Percentiles rank a stretch among this genome's conserved stretches.
Evolutionary conservation across 2,329 filamentous ascomycete species (phyloP).

Genomic region (Paraphoma chrysanthemicola): DNA sequence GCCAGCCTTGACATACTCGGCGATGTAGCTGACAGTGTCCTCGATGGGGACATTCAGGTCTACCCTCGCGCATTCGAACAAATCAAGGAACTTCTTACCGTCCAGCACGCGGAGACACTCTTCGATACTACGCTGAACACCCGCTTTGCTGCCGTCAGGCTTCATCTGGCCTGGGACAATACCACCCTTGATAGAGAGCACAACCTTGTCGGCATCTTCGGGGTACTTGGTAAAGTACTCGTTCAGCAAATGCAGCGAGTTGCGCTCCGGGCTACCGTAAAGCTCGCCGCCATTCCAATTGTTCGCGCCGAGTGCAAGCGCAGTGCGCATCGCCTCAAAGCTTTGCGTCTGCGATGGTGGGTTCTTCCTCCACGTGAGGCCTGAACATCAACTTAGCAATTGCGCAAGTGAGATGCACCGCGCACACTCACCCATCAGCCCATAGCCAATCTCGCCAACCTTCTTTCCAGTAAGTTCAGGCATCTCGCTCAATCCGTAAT

Average conservation of each 20-base stretch:
- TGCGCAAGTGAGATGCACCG: background rate
- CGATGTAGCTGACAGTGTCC: constrained; percentile 52
- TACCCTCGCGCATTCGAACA: constrained; percentile 57
- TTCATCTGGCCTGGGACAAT: constrained; percentile 39
- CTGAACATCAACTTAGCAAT: constrained; percentile 30
- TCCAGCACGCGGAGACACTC: constrained; percentile 54
- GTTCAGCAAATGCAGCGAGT: constrained; percentile 57
- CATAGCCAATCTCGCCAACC: constrained; percentile 54
- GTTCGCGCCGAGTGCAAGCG: constrained; percentile 52
- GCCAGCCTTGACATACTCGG: constrained; percentile 47
- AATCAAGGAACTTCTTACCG: constrained; percentile 56
- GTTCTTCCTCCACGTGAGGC: constrained; percentile 54
- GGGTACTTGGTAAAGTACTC: constrained; percentile 61
- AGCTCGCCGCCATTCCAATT: constrained; percentile 60
- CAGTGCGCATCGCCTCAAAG: constrained; percentile 55
- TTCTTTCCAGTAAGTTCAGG: constrained; percentile 45
- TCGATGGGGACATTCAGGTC: constrained; percentile 55
- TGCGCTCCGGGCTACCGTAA: constrained; percentile 55
- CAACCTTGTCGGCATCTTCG: constrained; percentile 58
- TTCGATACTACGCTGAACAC: constrained; percentile 53
- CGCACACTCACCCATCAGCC: constrained; percentile 52
- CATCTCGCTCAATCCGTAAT: constrained; percentile 26
- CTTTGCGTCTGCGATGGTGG: constrained; percentile 47
- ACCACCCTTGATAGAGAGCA: constrained; percentile 60
- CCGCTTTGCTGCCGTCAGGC: constrained; percentile 51